Evolutionary conservation across 169 alveolate genomes (phyloP), one percentile per base, ranked within the genome.

Genomic region (Cryptosporidium canis): DNA sequence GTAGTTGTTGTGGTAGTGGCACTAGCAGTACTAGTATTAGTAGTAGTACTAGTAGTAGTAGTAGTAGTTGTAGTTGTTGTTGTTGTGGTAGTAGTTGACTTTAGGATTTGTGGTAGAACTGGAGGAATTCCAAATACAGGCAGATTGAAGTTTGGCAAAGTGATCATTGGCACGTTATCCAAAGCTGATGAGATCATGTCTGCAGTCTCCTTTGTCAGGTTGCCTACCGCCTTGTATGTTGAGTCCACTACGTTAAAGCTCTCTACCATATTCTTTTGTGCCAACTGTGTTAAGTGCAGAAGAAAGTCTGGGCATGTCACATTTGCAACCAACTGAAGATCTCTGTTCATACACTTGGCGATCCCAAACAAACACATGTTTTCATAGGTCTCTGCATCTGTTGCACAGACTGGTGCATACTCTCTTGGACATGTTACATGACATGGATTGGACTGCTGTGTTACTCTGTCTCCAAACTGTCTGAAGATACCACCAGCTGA

Each of bases 341-440:
- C 87, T 61, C 37, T 77, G 61, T 77, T 77, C 61, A 77, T 37
- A 18, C 87, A 77, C 16, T 58, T 77, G 8, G 87, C 87, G 11
- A 77, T 41, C 24, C 87, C 87, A 77, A 77, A 77, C 33, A 77
- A 61, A 61, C 87, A 77, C 35, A 55, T 29, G 44, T 77, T 77
- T 18, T 35, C 70, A 31, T 77, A 77, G 4, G 87, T 77, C 27
- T 77, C 87, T 29, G 87, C 87, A 77, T 77, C 72, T 24, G 87
- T 77, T n/a, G 87, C 87, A 77, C 87, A 77, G 0, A 77, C 64
- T 7, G 87, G 87, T 21, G 87, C 68, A 58, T 77, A 77, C 44
- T 77, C 87, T 61, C 87, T 77, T 61, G 87, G 71, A 39, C 87
- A 77, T 11, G 87, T 77, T 27, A 77, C 61, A 39, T 77, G 87